Percentiles rank a stretch among this genome's conserved stretches.
These are phyloP conservation scores for Anthracocystis panici-leucophaei DNA, from an alignment of 1,284 basidiomycete species.

Conservation along the genomic window DNA sequence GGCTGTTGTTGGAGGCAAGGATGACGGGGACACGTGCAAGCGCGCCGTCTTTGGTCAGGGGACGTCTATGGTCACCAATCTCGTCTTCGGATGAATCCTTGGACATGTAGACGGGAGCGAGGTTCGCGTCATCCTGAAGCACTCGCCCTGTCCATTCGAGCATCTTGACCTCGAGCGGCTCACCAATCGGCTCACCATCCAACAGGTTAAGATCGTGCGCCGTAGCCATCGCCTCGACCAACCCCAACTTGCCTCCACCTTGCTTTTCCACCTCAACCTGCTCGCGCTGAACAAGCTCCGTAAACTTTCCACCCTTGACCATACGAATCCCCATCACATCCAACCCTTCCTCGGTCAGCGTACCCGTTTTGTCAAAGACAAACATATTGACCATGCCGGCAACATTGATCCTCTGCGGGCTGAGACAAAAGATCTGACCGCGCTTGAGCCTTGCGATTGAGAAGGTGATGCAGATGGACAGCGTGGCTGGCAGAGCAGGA, in stretches of 20 bases:
- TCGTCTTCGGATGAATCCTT: not conserved
- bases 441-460: constrained; percentile 33
- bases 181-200: constrained; percentile 42
- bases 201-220: constrained; percentile 47
- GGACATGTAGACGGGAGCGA: constrained; percentile 23
- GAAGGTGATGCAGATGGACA: constrained; percentile 41
- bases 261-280: not conserved
- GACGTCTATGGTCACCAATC: constrained; percentile 2
- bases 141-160: constrained; percentile 33
- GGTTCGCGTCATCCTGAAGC: constrained; percentile 30
- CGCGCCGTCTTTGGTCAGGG: constrained; percentile 27
- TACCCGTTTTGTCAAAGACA: constrained; percentile 55
- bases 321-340: constrained; percentile 39
- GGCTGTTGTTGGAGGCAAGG: not conserved
- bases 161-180: constrained; percentile 55
- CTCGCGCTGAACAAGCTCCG: constrained; percentile 13
- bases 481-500: constrained; percentile 35
- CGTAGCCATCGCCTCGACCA: constrained; percentile 36
- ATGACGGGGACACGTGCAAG: constrained; percentile 42
- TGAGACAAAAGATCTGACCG: constrained; percentile 38
- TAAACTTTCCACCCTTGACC: constrained; percentile 18
- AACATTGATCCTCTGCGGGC: constrained; percentile 53
- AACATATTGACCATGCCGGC: constrained; percentile 42
- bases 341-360: constrained; percentile 43
- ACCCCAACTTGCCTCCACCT: not conserved